Conservation (phyloP, 805 yeast genomes). For the Jamesozyma piceae region DNA sequence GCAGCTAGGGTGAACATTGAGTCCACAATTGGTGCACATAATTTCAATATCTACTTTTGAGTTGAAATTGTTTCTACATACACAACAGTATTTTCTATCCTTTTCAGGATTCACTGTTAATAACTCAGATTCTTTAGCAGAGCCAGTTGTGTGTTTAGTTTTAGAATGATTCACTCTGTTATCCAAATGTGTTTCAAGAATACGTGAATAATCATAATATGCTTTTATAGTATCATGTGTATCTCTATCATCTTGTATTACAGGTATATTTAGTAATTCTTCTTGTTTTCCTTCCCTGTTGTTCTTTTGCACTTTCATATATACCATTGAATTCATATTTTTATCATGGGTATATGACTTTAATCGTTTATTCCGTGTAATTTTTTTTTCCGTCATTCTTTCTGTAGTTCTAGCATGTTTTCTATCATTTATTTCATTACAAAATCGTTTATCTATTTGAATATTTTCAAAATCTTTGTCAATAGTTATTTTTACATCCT, state of each 20-base stretch:
- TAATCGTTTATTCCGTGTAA: background rate
- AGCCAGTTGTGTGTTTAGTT: background rate
- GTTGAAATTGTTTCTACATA: slow-evolving; percentile 38
- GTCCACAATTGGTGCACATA: slow-evolving; percentile 56
- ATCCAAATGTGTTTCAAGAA: background rate
- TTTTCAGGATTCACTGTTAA: background rate
- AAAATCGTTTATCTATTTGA: slow-evolving; percentile 6
- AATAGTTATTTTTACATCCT: slow-evolving; percentile 5
- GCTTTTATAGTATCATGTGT: background rate
- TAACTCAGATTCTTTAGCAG: background rate
- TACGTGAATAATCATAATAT: background rate
- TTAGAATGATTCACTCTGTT: background rate
- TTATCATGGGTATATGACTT: background rate
- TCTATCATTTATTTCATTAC: background rate
- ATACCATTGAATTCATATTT: background rate
- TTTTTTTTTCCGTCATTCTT: background rate
- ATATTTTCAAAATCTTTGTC: slow-evolving; percentile 11
- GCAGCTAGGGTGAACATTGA: slow-evolving; percentile 62
- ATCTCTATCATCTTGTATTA: background rate
- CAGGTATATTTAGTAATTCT: background rate
- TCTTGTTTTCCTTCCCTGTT: background rate
- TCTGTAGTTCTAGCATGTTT: background rate
- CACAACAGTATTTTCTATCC: slow-evolving; percentile 39
- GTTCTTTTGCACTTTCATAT: background rate
- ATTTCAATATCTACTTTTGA: slow-evolving; percentile 21